Percentiles rank a stretch among this genome's conserved stretches.
Evolutionary conservation across 371 early-diverging fungal species (phyloP).

Genomic region (Cokeromyces recurvatus): DNA sequence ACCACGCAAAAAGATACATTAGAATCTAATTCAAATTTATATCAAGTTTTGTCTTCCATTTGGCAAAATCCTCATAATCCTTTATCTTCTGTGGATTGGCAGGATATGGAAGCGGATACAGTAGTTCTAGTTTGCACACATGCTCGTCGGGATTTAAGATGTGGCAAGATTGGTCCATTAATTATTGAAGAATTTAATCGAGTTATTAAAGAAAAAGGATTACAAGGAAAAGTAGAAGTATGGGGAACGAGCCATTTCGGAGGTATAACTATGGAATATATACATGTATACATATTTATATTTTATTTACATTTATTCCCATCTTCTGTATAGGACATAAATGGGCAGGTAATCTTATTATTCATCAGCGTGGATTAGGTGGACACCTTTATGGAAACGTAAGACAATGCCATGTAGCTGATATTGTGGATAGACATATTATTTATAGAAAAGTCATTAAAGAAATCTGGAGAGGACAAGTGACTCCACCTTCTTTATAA

Average conservation of each 20-base stretch:
- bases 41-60: conserved; percentile 14
- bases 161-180: conserved; percentile 39
- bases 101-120: conserved; percentile 24
- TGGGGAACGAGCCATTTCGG: conserved; percentile 49
- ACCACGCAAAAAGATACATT: background rate
- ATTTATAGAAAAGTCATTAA: conserved; percentile 34
- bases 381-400: conserved; percentile 52
- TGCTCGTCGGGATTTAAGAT: conserved; percentile 37
- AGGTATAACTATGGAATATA: conserved; percentile 27
- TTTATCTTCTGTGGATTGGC: conserved; percentile 3
- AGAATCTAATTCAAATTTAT: conserved; percentile 5
- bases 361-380: conserved; percentile 40
- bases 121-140: conserved; percentile 45
- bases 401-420: conserved; percentile 39
- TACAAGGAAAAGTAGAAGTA: conserved; percentile 29
- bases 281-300: too few relatives aligned
- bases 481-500: conserved; percentile 24
- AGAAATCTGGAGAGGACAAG: conserved; percentile 42
- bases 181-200: conserved; percentile 35
- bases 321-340: conserved; percentile 31
- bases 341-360: conserved; percentile 48
- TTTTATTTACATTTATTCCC: background rate
- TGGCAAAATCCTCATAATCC: conserved; percentile 20
- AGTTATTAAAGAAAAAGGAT: conserved; percentile 18
- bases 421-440: conserved; percentile 42